A percentile compares a stretch with the other conserved stretches of the same genome.
phyloP scores from a whole-genome alignment of 352 stramenopile genomes.

The Phytophthora capsici region DNA sequence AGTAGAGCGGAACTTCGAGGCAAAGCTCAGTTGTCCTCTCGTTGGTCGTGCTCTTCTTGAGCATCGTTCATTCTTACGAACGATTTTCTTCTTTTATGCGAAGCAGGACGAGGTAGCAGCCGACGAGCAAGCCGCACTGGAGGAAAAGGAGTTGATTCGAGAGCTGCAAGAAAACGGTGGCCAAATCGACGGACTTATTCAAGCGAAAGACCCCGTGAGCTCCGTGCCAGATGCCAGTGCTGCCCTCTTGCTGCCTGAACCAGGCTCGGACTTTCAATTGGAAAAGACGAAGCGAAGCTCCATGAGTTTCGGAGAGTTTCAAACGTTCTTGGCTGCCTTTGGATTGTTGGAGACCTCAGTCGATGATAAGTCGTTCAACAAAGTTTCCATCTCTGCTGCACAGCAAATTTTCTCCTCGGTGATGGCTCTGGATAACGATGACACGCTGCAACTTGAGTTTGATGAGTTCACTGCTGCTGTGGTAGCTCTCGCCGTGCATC shows the following conservation, averaged over 20 bases:
- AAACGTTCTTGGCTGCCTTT: constrained; percentile 45
- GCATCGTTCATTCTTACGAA: constrained; percentile 60
- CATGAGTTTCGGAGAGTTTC: constrained; percentile 61
- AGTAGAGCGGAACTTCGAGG: constrained; percentile 45
- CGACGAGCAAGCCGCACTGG: constrained; percentile 16
- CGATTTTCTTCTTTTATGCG: constrained; percentile 62
- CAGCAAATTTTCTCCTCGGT: constrained; percentile 51
- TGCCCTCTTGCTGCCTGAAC: constrained; percentile 8
- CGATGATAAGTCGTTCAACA: neutral
- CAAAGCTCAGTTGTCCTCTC: constrained; percentile 52
- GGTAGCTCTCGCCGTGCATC: constrained; percentile 50
- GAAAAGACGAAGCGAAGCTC: constrained; percentile 63
- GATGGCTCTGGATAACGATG: constrained; percentile 62
- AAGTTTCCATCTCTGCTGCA: constrained; percentile 31
- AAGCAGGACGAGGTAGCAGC: constrained; percentile 47
- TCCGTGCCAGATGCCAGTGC: neutral
- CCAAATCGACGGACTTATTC: neutral
- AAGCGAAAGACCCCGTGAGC: constrained; percentile 7
- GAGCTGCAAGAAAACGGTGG: constrained; percentile 23
- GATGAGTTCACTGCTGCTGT: constrained; percentile 63
- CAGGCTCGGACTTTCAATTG: constrained; percentile 40
- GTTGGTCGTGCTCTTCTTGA: constrained; percentile 55
- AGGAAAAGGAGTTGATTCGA: constrained; percentile 25
- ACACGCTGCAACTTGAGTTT: constrained; percentile 62
- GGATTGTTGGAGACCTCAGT: constrained; percentile 20